Percentiles rank a stretch among this genome's conserved stretches.
Conservation (phyloP, 2,329 filamentous ascomycete species). For the Pseudogymnoascus sp. region DNA sequence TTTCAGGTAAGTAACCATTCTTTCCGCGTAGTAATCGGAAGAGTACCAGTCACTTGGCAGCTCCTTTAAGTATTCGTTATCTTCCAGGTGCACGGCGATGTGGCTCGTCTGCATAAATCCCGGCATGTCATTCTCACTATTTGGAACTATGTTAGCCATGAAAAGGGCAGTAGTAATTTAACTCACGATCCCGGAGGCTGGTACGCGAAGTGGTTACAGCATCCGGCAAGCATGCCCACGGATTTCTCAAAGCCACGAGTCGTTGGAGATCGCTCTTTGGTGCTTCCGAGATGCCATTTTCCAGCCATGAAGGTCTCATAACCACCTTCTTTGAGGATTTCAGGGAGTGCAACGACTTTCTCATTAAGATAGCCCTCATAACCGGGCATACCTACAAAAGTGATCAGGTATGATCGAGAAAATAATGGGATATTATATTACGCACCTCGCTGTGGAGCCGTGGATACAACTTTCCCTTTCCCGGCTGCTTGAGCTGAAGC, state of each 20-base stretch:
- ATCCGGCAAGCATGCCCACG: constrained; percentile 45
- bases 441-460: not conserved
- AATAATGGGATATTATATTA: not conserved
- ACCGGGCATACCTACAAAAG: constrained; percentile 41
- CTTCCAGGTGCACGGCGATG: constrained; percentile 23
- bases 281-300: constrained; percentile 47
- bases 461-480: constrained; percentile 14
- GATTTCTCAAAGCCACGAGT: constrained; percentile 45
- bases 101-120: constrained; percentile 32
- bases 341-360: constrained; percentile 41
- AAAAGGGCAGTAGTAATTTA: not conserved
- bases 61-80: constrained; percentile 1
- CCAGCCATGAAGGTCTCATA: constrained; percentile 46
- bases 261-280: constrained; percentile 39
- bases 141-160: not conserved
- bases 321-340: constrained; percentile 42
- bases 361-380: constrained; percentile 50
- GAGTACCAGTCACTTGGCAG: constrained; percentile 45
- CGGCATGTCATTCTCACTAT: constrained; percentile 17
- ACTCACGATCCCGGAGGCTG: constrained; percentile 20
- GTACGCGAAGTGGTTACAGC: constrained; percentile 36
- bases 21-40: constrained; percentile 43
- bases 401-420: constrained; percentile 30
- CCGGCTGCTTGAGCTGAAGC: constrained; percentile 29
- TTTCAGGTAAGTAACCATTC: constrained; percentile 42